These are phyloP conservation scores for Pittosporum tobira DNA, from an alignment of 129 eudicot species.

Conservation along the genomic window DNA sequence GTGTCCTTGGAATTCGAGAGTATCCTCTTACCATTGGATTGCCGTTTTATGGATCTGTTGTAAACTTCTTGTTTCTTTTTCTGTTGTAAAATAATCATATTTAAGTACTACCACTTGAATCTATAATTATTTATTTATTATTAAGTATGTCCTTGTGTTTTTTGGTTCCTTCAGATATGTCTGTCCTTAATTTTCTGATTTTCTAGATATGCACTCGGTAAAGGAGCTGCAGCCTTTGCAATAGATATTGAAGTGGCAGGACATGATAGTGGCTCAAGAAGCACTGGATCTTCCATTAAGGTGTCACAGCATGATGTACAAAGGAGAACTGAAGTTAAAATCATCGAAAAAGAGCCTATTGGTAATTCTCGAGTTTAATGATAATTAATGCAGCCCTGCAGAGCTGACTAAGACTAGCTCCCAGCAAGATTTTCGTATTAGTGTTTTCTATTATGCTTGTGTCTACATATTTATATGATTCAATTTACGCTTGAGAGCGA, in stretches of 20 bases:
- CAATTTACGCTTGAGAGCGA: no score
- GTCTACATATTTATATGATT: no score
- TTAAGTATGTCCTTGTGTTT: neutral
- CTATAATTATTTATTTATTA: neutral
- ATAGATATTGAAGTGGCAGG: conserved; percentile 54
- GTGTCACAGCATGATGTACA: conserved; percentile 35
- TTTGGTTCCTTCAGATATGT: conserved; percentile 10
- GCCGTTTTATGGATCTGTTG: no score
- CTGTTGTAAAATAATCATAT: no score
- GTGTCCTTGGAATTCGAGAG: conserved; percentile 96
- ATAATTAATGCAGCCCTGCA: neutral
- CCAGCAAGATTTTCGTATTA: neutral
- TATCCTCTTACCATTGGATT: conserved; percentile 64
- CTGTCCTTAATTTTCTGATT: conserved; percentile 35
- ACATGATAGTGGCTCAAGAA: conserved; percentile 13
- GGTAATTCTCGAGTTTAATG: conserved; percentile 28
- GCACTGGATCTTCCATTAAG: conserved; percentile 34
- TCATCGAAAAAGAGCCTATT: conserved; percentile 24
- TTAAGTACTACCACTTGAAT: no score
- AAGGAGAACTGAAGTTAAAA: conserved; percentile 38
- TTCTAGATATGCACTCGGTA: conserved; percentile 62
- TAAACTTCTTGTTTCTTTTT: neutral
- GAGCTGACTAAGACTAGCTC: neutral
- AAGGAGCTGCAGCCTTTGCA: conserved; percentile 70
- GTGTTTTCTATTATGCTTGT: no score